Evolutionary conservation across 2,329 filamentous ascomycete genomes (phyloP), one percentile per base, ranked within the genome.

Genomic region (Penicillium sp.): DNA sequence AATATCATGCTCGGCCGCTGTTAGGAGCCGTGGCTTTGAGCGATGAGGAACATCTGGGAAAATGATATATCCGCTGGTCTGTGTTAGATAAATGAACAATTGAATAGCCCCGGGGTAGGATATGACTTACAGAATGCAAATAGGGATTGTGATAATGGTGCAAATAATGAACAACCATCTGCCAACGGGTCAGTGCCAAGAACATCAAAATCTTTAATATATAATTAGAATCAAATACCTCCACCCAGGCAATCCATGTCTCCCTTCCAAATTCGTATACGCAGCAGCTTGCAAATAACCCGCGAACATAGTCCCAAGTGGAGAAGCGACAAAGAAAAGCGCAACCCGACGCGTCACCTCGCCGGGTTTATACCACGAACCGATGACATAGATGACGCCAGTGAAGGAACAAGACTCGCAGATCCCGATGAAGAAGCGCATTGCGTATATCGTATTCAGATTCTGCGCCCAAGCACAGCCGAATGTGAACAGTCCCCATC

Each of bases 161-260:
- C 68, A 72, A 23, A 73, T 61, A 38, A 71, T 71, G 58, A 69
- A 73, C 1, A 72, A 58, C 68, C 68, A 70, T 57, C 68, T 68
- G 5, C 33, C 21, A 48, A 29, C n/a, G 9, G 5, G 35, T 35
- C 25, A 67, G 38, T 19, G 8, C 13, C 10, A 31, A 45, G 6
- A 15, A 49, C 9, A 41, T 7, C 31, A n/a, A 38, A 21, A 2
- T 19, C n/a, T 33, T 27, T 19, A 4, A 13, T 29, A 29, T 15
- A 31, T 37, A 29, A 49, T 33, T 41, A 33, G 51, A 31, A 7
- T 23, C 8, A 55, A 41, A 35, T 49, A 58, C 35, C 41, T 56
- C 49, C 57, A 57, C 13, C 48, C 57, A 15, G 53, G 13, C n/a
- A 57, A 47, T n/a, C 57, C 57, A 45, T 53, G 54, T 0, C 33